Evolutionary conservation across 1,284 basidiomycete species (phyloP).

Genomic region (Sporisorium scitamineum): DNA sequence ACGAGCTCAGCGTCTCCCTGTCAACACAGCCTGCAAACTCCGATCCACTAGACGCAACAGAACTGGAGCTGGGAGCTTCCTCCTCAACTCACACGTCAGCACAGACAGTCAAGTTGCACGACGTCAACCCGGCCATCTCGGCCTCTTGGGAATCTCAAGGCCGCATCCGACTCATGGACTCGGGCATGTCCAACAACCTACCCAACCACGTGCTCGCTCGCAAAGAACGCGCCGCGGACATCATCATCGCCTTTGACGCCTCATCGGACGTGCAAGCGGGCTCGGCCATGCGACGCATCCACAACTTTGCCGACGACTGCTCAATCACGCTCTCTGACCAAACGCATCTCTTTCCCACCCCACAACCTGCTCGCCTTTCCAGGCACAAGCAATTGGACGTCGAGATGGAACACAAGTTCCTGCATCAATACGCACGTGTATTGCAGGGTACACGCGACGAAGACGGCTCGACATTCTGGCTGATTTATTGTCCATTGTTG

Average conservation of each 20-base stretch:
- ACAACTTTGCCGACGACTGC: conserved; percentile 62
- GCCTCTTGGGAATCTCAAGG: conserved; percentile 50
- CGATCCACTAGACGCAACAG: neutral
- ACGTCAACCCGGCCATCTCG: neutral
- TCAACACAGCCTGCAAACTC: neutral
- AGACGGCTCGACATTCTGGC: conserved; percentile 31
- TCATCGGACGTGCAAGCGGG: conserved; percentile 66
- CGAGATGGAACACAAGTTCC: conserved; percentile 35
- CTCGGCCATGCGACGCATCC: conserved; percentile 56
- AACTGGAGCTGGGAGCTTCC: conserved; percentile 1
- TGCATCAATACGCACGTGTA: conserved; percentile 46
- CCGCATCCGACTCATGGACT: conserved; percentile 63
- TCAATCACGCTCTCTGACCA: conserved; percentile 33
- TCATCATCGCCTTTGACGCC: conserved; percentile 66
- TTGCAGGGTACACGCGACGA: conserved; percentile 21
- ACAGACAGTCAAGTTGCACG: neutral
- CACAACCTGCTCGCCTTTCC: neutral
- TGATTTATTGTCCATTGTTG: conserved; percentile 64
- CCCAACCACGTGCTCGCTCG: conserved; percentile 63
- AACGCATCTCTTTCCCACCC: conserved; percentile 20
- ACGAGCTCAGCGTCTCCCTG: conserved; percentile 8
- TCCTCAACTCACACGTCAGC: neutral
- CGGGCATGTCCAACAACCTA: conserved; percentile 67
- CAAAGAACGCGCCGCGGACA: conserved; percentile 52
- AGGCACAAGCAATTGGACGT: conserved; percentile 2